These are phyloP conservation scores for Cordyceps tenuipes DNA, from an alignment of 2,329 filamentous ascomycete genomes.

Conservation along the genomic window DNA sequence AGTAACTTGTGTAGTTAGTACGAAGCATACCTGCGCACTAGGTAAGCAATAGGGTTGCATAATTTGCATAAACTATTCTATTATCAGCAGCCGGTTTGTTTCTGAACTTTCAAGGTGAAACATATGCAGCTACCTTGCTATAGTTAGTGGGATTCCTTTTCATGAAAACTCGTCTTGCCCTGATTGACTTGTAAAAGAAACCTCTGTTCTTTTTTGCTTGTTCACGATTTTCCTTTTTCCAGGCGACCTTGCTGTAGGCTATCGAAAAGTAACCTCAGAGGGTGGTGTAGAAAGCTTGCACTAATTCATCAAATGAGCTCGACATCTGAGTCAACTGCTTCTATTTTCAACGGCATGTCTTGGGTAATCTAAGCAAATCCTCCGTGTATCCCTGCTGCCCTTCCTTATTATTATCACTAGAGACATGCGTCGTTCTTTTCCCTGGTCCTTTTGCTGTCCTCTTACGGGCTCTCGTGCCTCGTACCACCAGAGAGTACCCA, in stretches of 20 bases:
- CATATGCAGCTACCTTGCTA: neutral
- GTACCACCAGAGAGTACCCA: neutral
- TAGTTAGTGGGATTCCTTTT: neutral
- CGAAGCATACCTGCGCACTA: too few relatives aligned
- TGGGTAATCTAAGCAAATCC: neutral
- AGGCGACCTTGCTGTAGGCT: neutral
- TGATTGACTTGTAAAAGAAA: neutral
- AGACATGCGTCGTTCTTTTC: neutral
- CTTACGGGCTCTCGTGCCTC: neutral
- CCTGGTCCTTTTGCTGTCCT: neutral
- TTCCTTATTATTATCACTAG: neutral
- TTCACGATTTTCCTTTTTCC: neutral
- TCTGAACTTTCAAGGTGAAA: neutral
- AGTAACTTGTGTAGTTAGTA: too few relatives aligned
- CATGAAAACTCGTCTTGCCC: too few relatives aligned
- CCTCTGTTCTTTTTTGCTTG: neutral
- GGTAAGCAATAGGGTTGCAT: neutral
- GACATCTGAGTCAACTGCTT: slow-evolving; percentile 3
- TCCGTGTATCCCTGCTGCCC: neutral
- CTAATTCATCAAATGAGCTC: neutral
- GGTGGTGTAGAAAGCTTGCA: neutral
- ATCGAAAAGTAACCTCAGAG: slow-evolving; percentile 2
- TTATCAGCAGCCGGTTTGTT: neutral
- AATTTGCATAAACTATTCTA: neutral
- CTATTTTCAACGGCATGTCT: neutral